Evolutionary conservation across 768 basidiomycete species (phyloP).

Genomic region (Hygrocybe punicea): DNA sequence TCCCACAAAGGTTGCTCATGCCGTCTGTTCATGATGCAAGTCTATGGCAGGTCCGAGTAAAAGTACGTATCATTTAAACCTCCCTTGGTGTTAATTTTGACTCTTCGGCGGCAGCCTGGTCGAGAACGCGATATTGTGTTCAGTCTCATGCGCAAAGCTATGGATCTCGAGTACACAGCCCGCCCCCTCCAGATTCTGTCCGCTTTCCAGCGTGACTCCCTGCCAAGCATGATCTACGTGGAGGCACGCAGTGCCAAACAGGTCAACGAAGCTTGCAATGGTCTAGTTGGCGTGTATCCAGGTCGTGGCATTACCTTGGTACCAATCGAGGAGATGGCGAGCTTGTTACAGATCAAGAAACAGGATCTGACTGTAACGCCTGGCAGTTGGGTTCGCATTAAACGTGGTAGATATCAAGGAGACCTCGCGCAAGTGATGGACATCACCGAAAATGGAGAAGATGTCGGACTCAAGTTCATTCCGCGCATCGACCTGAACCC

Average conservation of each 20-base stretch:
- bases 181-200: conserved; percentile 84
- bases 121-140: conserved; percentile 91
- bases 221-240: conserved; percentile 94
- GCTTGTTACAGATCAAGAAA: conserved; percentile 92
- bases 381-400: conserved; percentile 94
- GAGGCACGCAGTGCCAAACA: conserved; percentile 87
- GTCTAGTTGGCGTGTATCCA: conserved; percentile 89
- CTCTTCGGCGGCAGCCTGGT: conserved; percentile 56
- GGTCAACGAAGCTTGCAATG: conserved; percentile 79
- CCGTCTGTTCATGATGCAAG: conserved; percentile 94
- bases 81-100: neutral
- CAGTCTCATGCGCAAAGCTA: conserved; percentile 90
- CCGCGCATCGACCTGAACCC: conserved; percentile 98
- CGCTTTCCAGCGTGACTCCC: conserved; percentile 92
- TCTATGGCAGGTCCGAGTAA: conserved; percentile 93
- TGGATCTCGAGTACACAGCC: conserved; percentile 75
- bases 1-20: conserved; percentile 92
- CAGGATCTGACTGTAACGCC: conserved; percentile 79
- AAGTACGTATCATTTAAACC: conserved; percentile 56
- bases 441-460: conserved; percentile 88
- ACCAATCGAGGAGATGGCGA: conserved; percentile 97
- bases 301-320: conserved; percentile 80
- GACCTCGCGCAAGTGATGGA: conserved; percentile 96
- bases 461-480: conserved; percentile 88
- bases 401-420: conserved; percentile 88